Evolutionary conservation across 768 basidiomycete species (phyloP).

Genomic region (Russula sp.): DNA sequence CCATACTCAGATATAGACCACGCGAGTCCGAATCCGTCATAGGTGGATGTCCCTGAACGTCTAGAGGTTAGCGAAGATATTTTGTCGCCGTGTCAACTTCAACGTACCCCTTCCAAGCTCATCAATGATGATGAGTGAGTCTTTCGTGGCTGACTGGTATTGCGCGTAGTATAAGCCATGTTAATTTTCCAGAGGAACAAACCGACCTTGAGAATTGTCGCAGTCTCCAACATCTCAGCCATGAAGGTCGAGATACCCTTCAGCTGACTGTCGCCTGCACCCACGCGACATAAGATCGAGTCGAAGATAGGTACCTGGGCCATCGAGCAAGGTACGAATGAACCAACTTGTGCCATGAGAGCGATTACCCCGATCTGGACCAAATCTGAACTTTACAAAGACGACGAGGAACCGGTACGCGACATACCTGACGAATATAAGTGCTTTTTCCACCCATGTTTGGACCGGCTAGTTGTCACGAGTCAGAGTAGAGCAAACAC

Average conservation of each 20-base stretch:
- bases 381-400: slow-evolving; percentile 4
- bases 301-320: slow-evolving; percentile 92
- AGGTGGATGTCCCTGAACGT: slow-evolving; percentile 80
- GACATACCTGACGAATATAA: slow-evolving; percentile 80
- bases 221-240: slow-evolving; percentile 99
- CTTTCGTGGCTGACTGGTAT: slow-evolving; percentile 77
- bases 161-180: slow-evolving; percentile 1
- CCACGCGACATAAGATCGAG: slow-evolving; percentile 91
- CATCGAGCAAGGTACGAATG: slow-evolving; percentile 88
- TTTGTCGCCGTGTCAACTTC: not conserved
- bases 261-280: slow-evolving; percentile 95
- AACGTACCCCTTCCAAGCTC: slow-evolving; percentile 82
- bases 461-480: slow-evolving; percentile 65
- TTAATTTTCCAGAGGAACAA: not conserved
- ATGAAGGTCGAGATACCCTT: slow-evolving; percentile 99
- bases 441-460: slow-evolving; percentile 99
- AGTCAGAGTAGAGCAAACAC: slow-evolving; percentile 4
- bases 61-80: slow-evolving; percentile 9
- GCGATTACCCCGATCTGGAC: slow-evolving; percentile 89
- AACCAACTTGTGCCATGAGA: slow-evolving; percentile 93
- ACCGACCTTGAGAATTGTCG: slow-evolving; percentile 82
- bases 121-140: slow-evolving; percentile 96
- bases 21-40: slow-evolving; percentile 95
- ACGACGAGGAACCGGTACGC: not conserved
- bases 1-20: slow-evolving; percentile 98